Evolutionary conservation across 345 rosid genomes (phyloP), one percentile per base, ranked within the genome.

Genomic region (Eucalyptus victrix): DNA sequence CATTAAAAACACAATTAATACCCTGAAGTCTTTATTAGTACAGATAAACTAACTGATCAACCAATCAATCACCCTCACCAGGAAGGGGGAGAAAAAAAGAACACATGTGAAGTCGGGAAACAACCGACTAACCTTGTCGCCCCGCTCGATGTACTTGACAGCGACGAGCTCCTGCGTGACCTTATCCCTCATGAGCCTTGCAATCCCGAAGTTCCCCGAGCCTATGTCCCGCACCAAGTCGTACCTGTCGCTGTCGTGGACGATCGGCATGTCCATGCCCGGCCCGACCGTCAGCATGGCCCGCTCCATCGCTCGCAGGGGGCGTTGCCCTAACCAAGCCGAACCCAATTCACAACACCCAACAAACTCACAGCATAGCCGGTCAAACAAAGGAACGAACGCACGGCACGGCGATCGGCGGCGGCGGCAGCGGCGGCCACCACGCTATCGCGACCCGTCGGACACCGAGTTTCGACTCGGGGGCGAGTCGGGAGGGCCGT

Each of bases 101-200:
- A 76, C 47, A 76, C 47, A 37, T 10, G 28, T 42, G 18, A 58
- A 85, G 60, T 30, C 49, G 56, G 81, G 26, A 40, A 53, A 53
- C 58, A 53, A 86, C 69, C 47, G 51, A 86, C 93, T 85, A 53
- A 96, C 99, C 97, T 94, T 97, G 42, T 94, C 96, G 90, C 99
- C 99, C 91, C 99, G 92, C 93, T 98, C 99, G 93, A 98, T 97
- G 88, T 96, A 98, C 94, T 98, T 98, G 85, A 98, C 98, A 92
- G 99, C 99, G 89, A 97, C 99, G 69, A 96, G 98, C 90, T 96
- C 99, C 89, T 93, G 92, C 28, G 97, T 95, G 47, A 92, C 91
- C 92, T 94, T 96, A 60, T 98, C 98, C 76, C 94, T 95, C 99
- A 96, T 97, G 56, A 98, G 96, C 67, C 98, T 92, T 24, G 98